A percentile compares a stretch with the other conserved stretches of the same genome.
phyloP scores from a whole-genome alignment of 148 eudicot genomes.

The Rhododendron ovatum region DNA sequence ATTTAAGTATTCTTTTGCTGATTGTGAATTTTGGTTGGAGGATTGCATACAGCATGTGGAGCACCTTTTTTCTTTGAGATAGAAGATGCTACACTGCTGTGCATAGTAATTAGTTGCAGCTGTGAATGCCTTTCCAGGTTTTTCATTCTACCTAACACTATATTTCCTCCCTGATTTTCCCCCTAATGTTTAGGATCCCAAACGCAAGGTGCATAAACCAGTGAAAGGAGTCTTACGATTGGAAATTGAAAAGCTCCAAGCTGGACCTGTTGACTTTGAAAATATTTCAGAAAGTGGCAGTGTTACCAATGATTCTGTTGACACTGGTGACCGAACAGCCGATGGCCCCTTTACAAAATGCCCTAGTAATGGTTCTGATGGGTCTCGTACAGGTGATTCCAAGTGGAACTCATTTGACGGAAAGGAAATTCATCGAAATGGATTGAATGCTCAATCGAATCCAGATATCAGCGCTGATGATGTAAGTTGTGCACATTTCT shows the following conservation, averaged over 20 bases:
- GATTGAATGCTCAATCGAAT: slow-evolving; percentile 44
- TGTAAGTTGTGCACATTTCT: slow-evolving; percentile 45
- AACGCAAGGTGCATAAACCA: slow-evolving; percentile 94
- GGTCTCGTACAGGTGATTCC: slow-evolving; percentile 32
- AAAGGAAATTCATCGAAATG: slow-evolving; percentile 56
- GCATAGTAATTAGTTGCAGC: not conserved
- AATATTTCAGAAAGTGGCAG: slow-evolving; percentile 71
- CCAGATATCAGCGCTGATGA: slow-evolving; percentile 43
- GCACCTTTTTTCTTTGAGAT: not conserved
- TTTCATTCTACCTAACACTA: not conserved
- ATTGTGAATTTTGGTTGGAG: not conserved
- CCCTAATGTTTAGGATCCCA: slow-evolving; percentile 66
- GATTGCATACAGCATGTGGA: not conserved
- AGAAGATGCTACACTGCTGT: not conserved
- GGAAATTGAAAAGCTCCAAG: slow-evolving; percentile 95
- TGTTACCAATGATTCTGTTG: slow-evolving; percentile 46
- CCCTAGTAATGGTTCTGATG: slow-evolving; percentile 49
- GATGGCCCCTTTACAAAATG: slow-evolving; percentile 44
- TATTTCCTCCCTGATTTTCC: not conserved
- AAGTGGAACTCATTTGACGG: slow-evolving; percentile 36
- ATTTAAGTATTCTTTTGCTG: not conserved
- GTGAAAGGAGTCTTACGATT: slow-evolving; percentile 85
- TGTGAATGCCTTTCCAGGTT: not conserved
- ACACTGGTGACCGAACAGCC: slow-evolving; percentile 40
- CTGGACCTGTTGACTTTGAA: slow-evolving; percentile 66